These are phyloP conservation scores for Thermothielavioides terrestris DNA, from an alignment of 495 filamentous ascomycete species.

Conservation along the genomic window DNA sequence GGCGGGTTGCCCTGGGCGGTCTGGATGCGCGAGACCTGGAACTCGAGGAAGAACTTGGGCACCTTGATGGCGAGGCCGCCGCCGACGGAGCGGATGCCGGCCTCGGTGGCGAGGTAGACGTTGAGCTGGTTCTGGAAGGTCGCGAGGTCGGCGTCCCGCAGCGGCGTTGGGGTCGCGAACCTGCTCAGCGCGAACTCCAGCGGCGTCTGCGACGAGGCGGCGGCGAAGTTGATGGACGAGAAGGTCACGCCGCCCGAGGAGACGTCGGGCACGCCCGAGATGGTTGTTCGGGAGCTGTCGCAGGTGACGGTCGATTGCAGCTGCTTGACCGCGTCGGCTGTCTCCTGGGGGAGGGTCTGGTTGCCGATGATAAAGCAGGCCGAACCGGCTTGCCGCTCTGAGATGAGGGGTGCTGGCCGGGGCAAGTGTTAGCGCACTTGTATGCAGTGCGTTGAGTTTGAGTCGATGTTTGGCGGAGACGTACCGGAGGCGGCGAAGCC, in stretches of 20 bases:
- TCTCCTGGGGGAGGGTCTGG: constrained; percentile 29
- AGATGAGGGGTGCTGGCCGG: constrained; percentile 7
- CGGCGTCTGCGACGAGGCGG: constrained; percentile 25
- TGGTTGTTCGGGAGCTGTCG: constrained; percentile 24
- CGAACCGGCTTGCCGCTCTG: constrained; percentile 7
- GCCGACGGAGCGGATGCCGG: constrained; percentile 37
- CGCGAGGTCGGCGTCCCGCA: constrained; percentile 31
- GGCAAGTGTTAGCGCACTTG: background rate
- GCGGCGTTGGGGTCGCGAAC: constrained; percentile 35
- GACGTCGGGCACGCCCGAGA: constrained; percentile 38
- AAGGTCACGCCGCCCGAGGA: constrained; percentile 33
- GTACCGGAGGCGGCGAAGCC: constrained; percentile 10
- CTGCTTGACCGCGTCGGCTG: constrained; percentile 20
- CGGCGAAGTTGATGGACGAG: constrained; percentile 39
- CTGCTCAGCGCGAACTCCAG: constrained; percentile 35
- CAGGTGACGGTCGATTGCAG: constrained; percentile 33
- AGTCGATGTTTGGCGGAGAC: background rate
- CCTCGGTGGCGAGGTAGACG: constrained; percentile 43
- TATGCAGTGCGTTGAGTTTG: background rate
- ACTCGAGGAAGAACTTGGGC: constrained; percentile 43
- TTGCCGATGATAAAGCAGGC: constrained; percentile 42
- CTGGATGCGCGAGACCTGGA: constrained; percentile 42
- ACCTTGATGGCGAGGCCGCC: constrained; percentile 39
- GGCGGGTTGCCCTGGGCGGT: constrained; percentile 42
- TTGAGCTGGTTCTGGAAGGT: constrained; percentile 36